Base-by-base conservation (phyloP, 306 rosid species). In the Mimosa bimucronata region DNA sequence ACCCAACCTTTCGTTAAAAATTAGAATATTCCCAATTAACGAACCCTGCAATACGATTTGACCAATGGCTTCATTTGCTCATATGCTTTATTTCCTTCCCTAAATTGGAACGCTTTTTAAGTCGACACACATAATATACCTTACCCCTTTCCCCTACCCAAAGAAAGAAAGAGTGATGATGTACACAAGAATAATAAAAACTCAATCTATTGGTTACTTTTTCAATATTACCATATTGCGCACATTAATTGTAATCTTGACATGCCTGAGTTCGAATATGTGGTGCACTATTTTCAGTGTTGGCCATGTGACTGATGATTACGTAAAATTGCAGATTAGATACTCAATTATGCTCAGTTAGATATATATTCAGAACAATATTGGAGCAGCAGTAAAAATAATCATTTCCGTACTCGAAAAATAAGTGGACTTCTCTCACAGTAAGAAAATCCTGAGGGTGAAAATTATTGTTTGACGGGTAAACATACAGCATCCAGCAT, bases 281-380 rank as follows among this genome's bases (percentile, higher is more conserved):
- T 6, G 58, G 10, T 19, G 45, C 71, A 18, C 71, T 31, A 31
- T 28, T 16, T 7, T 31, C 45, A 31, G 71, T 34, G 71, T 18
- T 65, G 14, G 3, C 41, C 41, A 64, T 64, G 69, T 30, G 26
- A 31, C 23, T 34, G 9, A 16, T 65, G 23, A 34, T 16, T 65
- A 34, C 23, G 45, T 65, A 31, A 31, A 65, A 31, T 65, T 65
- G 28, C 61, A 64, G 41, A 64, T 64, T 64, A 30, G 69, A 64
- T 61, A 26, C 67, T 61, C 38, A 61, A 31, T 66, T 65, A 65
- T 65, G 71, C 6, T 3, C 4, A 2, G 25, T 2, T 34, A 34
- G 38, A 6, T 9, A 41, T 6, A 62, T 31, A 62, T 14, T 64
- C 6, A n/a, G 4, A 64, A 30, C 12, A 14, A 19, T 1, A 25